A percentile compares a stretch with the other conserved stretches of the same genome.
phyloP scores from a whole-genome alignment of 306 rosid genomes.

The peach (Prunus persica) region Prunus_persica_NCBIv2 NC_034015.1:19027501-19028000 shows the following conservation, averaged over 20 bases:
- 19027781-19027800: slow-evolving; percentile 88
- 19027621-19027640: slow-evolving; percentile 59
- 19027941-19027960: slow-evolving; percentile 1
- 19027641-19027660: slow-evolving; percentile 82
- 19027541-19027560: slow-evolving; percentile 70
- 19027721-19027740: slow-evolving; percentile 79
- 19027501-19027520: background rate
- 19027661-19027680: slow-evolving; percentile 64
- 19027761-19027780: slow-evolving; percentile 90
- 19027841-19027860: slow-evolving; percentile 77
- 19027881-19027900: slow-evolving; percentile 71
- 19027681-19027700: slow-evolving; percentile 39
- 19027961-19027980: background rate
- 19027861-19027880: slow-evolving; percentile 82
- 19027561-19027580: slow-evolving; percentile 67
- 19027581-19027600: slow-evolving; percentile 31
- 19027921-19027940: background rate
- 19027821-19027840: slow-evolving; percentile 84
- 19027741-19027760: slow-evolving; percentile 51
- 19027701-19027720: slow-evolving; percentile 44
- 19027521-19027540: slow-evolving; percentile 33
- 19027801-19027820: slow-evolving; percentile 90
- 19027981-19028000: background rate
- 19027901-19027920: slow-evolving; percentile 36
- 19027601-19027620: slow-evolving; percentile 23